These are phyloP conservation scores for Zancudomyces culisetae DNA, from an alignment of 371 early-diverging fungal genomes.

Conservation along the genomic window DNA sequence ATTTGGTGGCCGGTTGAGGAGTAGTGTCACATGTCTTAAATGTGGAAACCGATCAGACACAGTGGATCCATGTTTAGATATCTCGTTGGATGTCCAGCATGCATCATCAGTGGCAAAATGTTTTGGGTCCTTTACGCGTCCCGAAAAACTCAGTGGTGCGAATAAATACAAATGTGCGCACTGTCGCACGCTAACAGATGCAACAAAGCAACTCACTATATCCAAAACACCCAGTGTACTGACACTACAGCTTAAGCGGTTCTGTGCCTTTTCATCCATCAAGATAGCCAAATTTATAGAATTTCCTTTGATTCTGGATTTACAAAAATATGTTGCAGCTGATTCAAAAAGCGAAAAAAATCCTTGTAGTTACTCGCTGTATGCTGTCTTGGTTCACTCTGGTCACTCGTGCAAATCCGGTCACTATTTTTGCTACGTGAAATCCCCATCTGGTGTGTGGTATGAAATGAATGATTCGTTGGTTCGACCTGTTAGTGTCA, in stretches of 20 bases:
- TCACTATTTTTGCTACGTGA: conserved; percentile 63
- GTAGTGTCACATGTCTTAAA: conserved; percentile 46
- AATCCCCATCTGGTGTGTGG: conserved; percentile 50
- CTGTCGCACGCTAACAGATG: conserved; percentile 48
- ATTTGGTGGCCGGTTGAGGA: conserved; percentile 67
- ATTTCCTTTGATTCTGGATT: conserved; percentile 24
- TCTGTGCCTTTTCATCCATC: conserved; percentile 32
- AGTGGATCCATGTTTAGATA: conserved; percentile 51
- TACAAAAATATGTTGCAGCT: conserved; percentile 13
- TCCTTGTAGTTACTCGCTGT: conserved; percentile 31
- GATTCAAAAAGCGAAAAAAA: conserved; percentile 5
- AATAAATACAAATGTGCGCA: conserved; percentile 48
- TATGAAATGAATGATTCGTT: conserved; percentile 59
- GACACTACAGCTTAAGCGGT: conserved; percentile 58
- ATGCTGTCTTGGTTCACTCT: conserved; percentile 58
- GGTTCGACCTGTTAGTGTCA: conserved; percentile 37
- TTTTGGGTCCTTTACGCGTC: conserved; percentile 42
- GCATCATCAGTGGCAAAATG: conserved; percentile 40
- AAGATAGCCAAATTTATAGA: conserved; percentile 38
- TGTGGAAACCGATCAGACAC: conserved; percentile 62
- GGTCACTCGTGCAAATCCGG: conserved; percentile 57
- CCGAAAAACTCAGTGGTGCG: conserved; percentile 32
- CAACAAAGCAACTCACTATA: conserved; percentile 59
- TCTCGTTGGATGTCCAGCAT: conserved; percentile 52
- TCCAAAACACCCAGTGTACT: conserved; percentile 43